These are phyloP conservation scores for Penicillium antarcticum DNA, from an alignment of 495 filamentous ascomycete species.

Conservation along the genomic window DNA sequence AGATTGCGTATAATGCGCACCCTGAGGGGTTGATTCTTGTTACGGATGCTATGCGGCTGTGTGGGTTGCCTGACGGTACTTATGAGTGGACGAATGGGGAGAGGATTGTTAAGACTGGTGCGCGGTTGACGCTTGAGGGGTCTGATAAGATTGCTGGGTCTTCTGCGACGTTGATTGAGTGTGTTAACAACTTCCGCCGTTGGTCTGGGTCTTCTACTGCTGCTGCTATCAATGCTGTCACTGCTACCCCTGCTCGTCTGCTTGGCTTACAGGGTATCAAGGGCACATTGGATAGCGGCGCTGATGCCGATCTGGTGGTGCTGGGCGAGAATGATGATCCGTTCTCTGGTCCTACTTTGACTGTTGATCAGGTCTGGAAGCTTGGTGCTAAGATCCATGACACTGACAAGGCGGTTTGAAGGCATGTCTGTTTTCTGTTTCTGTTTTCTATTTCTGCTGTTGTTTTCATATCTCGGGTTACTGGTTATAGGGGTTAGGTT, in stretches of 20 bases:
- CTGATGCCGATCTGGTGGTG: slow-evolving; percentile 78
- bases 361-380: slow-evolving; percentile 75
- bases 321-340: slow-evolving; percentile 52
- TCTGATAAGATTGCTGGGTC: slow-evolving; percentile 70
- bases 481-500: slow-evolving; percentile 1
- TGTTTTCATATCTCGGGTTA: slow-evolving; percentile 1
- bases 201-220: slow-evolving; percentile 65
- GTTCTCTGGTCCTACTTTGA: slow-evolving; percentile 44
- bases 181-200: slow-evolving; percentile 73
- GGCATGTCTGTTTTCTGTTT: background rate
- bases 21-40: slow-evolving; percentile 55
- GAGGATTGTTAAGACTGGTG: slow-evolving; percentile 63
- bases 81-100: slow-evolving; percentile 81
- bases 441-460: slow-evolving; percentile 1
- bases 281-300: slow-evolving; percentile 62
- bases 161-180: slow-evolving; percentile 71
- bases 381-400: slow-evolving; percentile 57
- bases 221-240: slow-evolving; percentile 66
- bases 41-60: slow-evolving; percentile 60
- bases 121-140: slow-evolving; percentile 63
- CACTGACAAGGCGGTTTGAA: slow-evolving; percentile 22
- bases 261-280: slow-evolving; percentile 64
- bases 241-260: slow-evolving; percentile 69
- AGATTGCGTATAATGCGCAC: slow-evolving; percentile 56
- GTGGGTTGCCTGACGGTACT: slow-evolving; percentile 68